Evolutionary conservation across 2,329 filamentous ascomycete genomes (phyloP).

Genomic region (Clarireedia sp.): DNA sequence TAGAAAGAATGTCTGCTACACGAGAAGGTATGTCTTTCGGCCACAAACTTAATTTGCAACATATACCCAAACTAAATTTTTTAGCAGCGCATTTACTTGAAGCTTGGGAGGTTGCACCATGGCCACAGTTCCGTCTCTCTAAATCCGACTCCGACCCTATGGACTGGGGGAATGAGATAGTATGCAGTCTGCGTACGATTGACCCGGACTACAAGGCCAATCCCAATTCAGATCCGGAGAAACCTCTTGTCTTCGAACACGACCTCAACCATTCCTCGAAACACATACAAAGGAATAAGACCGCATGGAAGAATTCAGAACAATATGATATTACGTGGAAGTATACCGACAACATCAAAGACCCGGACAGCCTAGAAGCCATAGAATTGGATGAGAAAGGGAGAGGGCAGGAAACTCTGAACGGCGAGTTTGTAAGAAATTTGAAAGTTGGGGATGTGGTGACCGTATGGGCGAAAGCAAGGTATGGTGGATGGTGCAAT

Average conservation of each 20-base stretch:
- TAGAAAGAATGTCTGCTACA: slow-evolving; percentile 45
- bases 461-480: slow-evolving; percentile 21
- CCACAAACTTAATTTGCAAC: background rate
- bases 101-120: background rate
- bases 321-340: slow-evolving; percentile 47
- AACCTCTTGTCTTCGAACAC: slow-evolving; percentile 28
- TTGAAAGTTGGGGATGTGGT: slow-evolving; percentile 31
- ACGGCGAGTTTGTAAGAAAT: slow-evolving; percentile 47
- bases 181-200: slow-evolving; percentile 33
- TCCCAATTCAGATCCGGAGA: background rate
- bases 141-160: background rate
- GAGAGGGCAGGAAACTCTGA: slow-evolving; percentile 42
- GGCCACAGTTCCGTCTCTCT: slow-evolving; percentile 3
- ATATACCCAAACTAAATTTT: background rate
- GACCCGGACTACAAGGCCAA: background rate
- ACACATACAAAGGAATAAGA: slow-evolving; percentile 39
- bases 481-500: slow-evolving; percentile 49
- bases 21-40: slow-evolving; percentile 14
- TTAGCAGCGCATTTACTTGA: background rate
- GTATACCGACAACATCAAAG: slow-evolving; percentile 38
- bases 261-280: slow-evolving; percentile 32
- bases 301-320: slow-evolving; percentile 33
- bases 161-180: background rate
- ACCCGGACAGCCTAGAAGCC: slow-evolving; percentile 36
- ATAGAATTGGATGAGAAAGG: slow-evolving; percentile 34